Evolutionary conservation across 2,329 filamentous ascomycete genomes (phyloP).

Genomic region (Trichoderma arundinaceum): DNA sequence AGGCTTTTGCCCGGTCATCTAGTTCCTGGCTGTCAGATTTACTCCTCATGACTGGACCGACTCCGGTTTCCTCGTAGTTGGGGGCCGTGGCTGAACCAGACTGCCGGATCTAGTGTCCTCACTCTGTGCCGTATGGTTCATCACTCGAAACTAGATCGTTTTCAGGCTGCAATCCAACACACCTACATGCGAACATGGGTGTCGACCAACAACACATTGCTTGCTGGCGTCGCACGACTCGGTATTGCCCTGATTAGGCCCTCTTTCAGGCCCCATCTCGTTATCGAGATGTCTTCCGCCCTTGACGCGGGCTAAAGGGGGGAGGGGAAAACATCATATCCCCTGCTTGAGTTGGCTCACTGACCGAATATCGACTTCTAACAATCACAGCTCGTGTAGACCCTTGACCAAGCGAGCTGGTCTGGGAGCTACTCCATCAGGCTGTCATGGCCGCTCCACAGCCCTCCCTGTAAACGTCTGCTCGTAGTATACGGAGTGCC

Average conservation of each 20-base stretch:
- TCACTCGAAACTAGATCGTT: background rate
- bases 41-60: constrained; percentile 8
- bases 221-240: background rate
- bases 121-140: constrained; percentile 20
- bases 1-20: constrained; percentile 1
- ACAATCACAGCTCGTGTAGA: background rate
- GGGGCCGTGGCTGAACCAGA: constrained; percentile 28
- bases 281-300: constrained; percentile 16
- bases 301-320: constrained; percentile 5
- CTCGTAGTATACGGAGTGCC: background rate
- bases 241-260: constrained; percentile 17
- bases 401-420: background rate
- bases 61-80: background rate
- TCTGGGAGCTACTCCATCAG: background rate
- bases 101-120: constrained; percentile 31
- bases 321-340: constrained; percentile 13
- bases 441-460: constrained; percentile 6
- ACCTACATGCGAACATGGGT: background rate
- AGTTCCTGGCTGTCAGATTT: constrained; percentile 22
- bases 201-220: background rate
- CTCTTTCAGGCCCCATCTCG: background rate
- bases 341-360: background rate
- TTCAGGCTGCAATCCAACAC: background rate
- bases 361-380: background rate
- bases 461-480: background rate